phyloP scores from a whole-genome alignment of 257 asterid genomes.

The Leptodermis oblonga region DNA sequence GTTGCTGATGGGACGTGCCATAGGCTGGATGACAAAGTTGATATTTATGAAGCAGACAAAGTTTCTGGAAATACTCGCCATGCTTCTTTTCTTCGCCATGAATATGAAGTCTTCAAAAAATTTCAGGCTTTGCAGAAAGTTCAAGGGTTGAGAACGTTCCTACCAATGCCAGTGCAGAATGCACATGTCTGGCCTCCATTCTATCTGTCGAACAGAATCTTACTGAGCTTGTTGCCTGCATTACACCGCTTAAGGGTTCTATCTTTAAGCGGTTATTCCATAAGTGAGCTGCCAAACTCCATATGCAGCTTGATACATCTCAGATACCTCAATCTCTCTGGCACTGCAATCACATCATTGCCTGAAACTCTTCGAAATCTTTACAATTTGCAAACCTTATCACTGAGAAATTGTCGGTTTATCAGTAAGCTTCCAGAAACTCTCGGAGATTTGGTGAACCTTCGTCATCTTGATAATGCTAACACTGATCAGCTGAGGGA shows the following conservation, averaged over 20 bases:
- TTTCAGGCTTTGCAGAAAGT: constrained; percentile 18
- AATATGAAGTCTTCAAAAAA: constrained; percentile 21
- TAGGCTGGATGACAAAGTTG: constrained; percentile 25
- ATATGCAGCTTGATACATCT: constrained; percentile 27
- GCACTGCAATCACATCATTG: constrained; percentile 14
- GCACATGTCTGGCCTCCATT: constrained; percentile 26
- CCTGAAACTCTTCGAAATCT: constrained; percentile 18
- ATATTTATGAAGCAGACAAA: constrained; percentile 10
- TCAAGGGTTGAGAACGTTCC: constrained; percentile 26
- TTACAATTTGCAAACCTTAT: constrained; percentile 40
- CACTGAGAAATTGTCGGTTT: constrained; percentile 46
- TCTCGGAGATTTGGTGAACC: constrained; percentile 44
- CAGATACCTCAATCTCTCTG: constrained; percentile 13
- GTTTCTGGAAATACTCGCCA: constrained; percentile 22
- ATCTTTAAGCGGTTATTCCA: constrained; percentile 21
- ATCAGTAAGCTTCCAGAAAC: constrained; percentile 46
- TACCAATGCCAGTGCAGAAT: constrained; percentile 26
- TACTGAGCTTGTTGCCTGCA: constrained; percentile 15
- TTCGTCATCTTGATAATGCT: constrained; percentile 59
- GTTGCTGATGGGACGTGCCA: constrained; percentile 30
- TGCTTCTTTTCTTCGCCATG: constrained; percentile 22
- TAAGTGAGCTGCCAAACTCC: constrained; percentile 25
- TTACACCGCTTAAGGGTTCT: constrained; percentile 22
- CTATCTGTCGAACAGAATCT: constrained; percentile 16
- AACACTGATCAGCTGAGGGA: constrained; percentile 51